phyloP scores from a whole-genome alignment of 331 rosid species.

The Quercus lobata region DNA sequence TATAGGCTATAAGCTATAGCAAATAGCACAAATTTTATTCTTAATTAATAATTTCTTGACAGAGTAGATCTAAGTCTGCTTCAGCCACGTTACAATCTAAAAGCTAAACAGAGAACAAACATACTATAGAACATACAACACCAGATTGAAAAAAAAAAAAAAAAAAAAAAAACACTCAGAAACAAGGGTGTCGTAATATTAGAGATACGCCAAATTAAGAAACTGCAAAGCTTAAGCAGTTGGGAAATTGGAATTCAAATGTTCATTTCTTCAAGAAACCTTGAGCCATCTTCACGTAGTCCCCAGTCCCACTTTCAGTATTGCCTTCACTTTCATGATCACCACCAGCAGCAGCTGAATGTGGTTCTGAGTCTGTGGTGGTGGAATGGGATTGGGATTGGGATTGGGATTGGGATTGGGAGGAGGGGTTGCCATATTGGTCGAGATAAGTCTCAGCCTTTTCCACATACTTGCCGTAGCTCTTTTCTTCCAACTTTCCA shows the following conservation, averaged over 20 bases:
- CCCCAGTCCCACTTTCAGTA: constrained; percentile 36
- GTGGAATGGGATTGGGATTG: neutral
- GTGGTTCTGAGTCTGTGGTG: neutral
- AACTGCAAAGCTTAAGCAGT: neutral
- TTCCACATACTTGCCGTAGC: constrained; percentile 41
- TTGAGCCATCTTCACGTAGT: constrained; percentile 48
- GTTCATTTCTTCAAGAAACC: constrained; percentile 35
- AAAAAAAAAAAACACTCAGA: neutral
- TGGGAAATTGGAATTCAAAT: neutral
- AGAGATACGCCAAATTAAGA: neutral
- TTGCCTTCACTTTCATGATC: neutral
- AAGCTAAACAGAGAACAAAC: neutral
- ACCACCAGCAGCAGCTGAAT: neutral
- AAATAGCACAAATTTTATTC: neutral
- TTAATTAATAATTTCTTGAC: neutral
- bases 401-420: no score
- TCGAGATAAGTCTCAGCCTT: constrained; percentile 64
- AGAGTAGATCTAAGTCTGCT: neutral
- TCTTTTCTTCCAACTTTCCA: constrained; percentile 52
- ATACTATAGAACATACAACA: neutral
- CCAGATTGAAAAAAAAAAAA: no score
- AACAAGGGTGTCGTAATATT: no score
- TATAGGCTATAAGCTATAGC: no score
- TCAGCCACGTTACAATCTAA: neutral
- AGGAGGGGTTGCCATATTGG: constrained; percentile 15